Evolutionary conservation across 306 rosid genomes (phyloP), one percentile per base, ranked within the genome.

Genomic region (Vigna reflexopilosa): DNA sequence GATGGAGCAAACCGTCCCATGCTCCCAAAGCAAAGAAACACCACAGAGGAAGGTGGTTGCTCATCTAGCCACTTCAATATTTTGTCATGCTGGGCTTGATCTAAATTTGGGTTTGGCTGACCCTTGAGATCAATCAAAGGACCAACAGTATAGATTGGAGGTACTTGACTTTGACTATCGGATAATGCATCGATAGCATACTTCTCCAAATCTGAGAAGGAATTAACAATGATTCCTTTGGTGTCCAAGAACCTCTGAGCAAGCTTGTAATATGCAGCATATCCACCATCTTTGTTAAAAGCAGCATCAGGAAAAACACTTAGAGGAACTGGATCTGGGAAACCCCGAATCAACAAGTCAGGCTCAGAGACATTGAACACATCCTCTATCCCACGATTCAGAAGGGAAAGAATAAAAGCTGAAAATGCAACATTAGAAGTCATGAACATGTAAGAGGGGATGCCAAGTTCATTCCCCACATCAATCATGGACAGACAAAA

Each of bases 1-100:
- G 83, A 80, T 38, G 80, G 80, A 32, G 22, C 76, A 54, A 91
- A 89, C 51, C 81, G 63, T 75, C 93, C 93, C 80, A 72, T 51
- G 72, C 96, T 91, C 9, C 96, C 96, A 75, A 89, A 89, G 74
- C 96, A 91, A 0, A 91, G 80, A 59, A 86, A 87, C 10, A 89
- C 86, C 40, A 87, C 93, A 3, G 96, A 87, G 0, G 44, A 79
- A 42, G 11, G 2, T 9, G 92, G 85, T 36, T 84, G 96, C 49
- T 77, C 64, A 57, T 89, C 91, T 9, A 89, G 89, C 96, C 96
- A 91, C 40, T 74, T 79, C 72, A 87, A 66, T 77, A 89, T 84
- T 19, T 2, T 56, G 40, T 85, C 89, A 52, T 78, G 86, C 17
- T 82, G 82, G 16, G 63, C 67, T 83, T 81, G 84, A 12, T 86